Evolutionary conservation across 179 eudicot genomes (phyloP), one percentile per base, ranked within the genome.

Genomic region (Heliamphora pulchella): DNA sequence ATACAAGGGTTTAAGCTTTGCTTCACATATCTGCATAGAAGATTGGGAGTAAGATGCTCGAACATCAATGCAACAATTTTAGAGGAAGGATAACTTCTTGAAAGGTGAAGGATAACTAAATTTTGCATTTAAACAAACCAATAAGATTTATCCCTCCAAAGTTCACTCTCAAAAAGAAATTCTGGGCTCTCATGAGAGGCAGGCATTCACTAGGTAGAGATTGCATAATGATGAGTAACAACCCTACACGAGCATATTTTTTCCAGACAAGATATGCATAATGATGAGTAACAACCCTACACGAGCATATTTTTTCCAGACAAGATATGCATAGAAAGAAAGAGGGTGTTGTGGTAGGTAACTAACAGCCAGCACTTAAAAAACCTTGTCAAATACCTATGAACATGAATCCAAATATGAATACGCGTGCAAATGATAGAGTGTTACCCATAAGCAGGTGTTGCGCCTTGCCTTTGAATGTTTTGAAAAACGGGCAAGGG

Each of bases 1-100:
- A 81, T 89, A 89, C 75, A 96, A 79, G 64, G 99, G 97, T 77
- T 96, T 96, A 70, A 91, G 87, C 77, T 91, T 86, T 65, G 94
- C 78, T 82, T 85, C 90, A 86, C 98, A 96, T 50, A 94, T 83
- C 99, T 96, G 91, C 87, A 88, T 41, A 82, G 18, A 84, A 85
- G 53, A 79, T 70, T 63, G 63, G 10, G n/a, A 22, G 11, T 3
- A 10, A 44, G 57, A 13, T 41, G 67, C 11, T 20, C 44, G 67
- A 81, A 69, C 77, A 75, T 55, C 43, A 67, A 55, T 43, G 17
- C 8, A 67, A 15, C 61, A 66, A 8, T 67, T 39, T 31, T 15
- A 20, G 8, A 20, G 43, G 55, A 51, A 57, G 17, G 8, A 61
- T 72, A 80, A 39, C 63, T 15, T 72, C 62, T 57, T 43, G 20